Percentiles rank a stretch among this genome's conserved stretches.
Conservation (phyloP, 2,329 filamentous ascomycete genomes). For the Venturia oleaginea region DNA sequence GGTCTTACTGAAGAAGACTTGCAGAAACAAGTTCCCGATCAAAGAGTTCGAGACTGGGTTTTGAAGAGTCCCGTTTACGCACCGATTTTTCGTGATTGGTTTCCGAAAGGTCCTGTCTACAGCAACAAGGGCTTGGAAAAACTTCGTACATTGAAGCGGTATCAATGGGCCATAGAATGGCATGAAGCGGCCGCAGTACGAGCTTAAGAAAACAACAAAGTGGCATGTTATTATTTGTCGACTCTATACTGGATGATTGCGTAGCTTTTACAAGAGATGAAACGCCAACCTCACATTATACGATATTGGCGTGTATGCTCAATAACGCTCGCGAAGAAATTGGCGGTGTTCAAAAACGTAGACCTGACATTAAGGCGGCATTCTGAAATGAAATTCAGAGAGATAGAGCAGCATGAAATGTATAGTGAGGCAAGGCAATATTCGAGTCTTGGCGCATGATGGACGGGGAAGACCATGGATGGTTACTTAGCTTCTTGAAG, state of each 20-base stretch:
- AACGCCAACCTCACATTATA: not conserved
- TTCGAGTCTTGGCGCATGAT: not conserved
- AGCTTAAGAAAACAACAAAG: not conserved
- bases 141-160: not conserved
- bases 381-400: not conserved
- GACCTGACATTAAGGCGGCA: not conserved
- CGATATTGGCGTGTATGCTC: not conserved
- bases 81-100: not conserved
- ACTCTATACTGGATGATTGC: not conserved
- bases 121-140: not conserved
- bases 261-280: not conserved
- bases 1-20: not conserved
- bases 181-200: not conserved
- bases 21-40: not conserved
- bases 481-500: not conserved
- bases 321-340: not conserved
- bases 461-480: too few species aligned
- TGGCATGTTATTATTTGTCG: not conserved
- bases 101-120: not conserved
- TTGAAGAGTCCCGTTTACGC: not conserved
- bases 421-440: not conserved
- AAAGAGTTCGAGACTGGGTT: slow-evolving; percentile 1
- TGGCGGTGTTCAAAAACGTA: not conserved
- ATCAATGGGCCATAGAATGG: not conserved
- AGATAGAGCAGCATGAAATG: too few species aligned